phyloP scores from a whole-genome alignment of 225 moss, liverwort and hornwort species.

The Sphagnum contortum region DNA sequence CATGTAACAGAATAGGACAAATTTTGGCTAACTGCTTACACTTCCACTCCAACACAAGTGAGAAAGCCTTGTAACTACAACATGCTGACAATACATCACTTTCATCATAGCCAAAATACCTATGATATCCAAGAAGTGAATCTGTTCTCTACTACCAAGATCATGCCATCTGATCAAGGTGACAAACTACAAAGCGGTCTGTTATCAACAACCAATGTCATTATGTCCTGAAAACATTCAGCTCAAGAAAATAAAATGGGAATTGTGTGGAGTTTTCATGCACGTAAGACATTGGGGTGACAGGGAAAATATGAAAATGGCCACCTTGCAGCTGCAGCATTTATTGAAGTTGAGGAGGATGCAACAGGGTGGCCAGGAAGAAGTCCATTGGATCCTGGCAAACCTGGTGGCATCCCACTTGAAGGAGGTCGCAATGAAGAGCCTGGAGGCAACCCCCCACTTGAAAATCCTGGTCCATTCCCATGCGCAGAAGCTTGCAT shows the following conservation, averaged over 20 bases:
- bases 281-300: too few species aligned
- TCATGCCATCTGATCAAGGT: too few species aligned
- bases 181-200: too few species aligned
- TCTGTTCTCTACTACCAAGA: too few species aligned
- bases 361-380: constrained; percentile 45
- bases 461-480: constrained; percentile 21
- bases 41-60: too few species aligned
- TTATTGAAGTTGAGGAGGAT: constrained; percentile 55
- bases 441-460: constrained; percentile 29
- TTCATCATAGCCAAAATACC: too few species aligned
- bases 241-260: background rate
- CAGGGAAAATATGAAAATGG: background rate
- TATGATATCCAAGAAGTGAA: background rate
- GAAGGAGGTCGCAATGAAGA: constrained; percentile 47
- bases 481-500: constrained; percentile 35
- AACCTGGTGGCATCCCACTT: constrained; percentile 25
- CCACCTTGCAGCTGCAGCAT: constrained; percentile 63
- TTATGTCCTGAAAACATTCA: too few species aligned
- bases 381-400: constrained; percentile 37
- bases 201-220: too few species aligned
- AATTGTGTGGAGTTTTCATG: too few species aligned
- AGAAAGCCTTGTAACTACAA: too few species aligned
- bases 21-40: too few species aligned
- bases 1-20: background rate
- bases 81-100: too few species aligned